Conservation (phyloP, 306 rosid species). For the Dalbergia cochinchinensis region DNA sequence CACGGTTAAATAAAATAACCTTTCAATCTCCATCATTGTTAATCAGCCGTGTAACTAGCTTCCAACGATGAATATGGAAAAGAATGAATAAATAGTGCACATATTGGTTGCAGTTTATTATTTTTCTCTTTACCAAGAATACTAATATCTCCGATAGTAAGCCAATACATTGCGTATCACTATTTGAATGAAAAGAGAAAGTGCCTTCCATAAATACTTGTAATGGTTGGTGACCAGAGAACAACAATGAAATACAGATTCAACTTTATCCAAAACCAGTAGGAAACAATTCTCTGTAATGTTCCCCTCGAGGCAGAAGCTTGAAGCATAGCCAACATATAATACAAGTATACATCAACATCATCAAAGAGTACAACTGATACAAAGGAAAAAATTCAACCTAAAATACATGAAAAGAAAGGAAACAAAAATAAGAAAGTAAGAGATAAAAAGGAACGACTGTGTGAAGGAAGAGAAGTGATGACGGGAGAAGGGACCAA, state of each 20-base stretch:
- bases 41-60: not conserved
- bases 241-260: not conserved
- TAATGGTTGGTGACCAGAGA: not conserved
- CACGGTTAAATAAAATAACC: not conserved
- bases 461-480: not conserved
- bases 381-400: not conserved
- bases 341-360: not conserved
- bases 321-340: not conserved
- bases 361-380: not conserved
- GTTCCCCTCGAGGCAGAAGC: conserved; percentile 11
- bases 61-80: not conserved
- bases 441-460: not conserved
- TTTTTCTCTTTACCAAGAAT: not conserved
- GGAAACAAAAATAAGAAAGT: not conserved
- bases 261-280: not conserved
- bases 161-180: no score
- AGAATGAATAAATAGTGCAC: not conserved
- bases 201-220: not conserved
- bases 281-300: not conserved
- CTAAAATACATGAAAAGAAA: conserved; percentile 5
- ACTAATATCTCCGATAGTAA: not conserved
- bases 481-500: not conserved
- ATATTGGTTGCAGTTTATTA: not conserved
- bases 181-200: not conserved
- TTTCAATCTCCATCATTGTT: not conserved